phyloP scores from a whole-genome alignment of 2,329 filamentous ascomycete genomes.

The Ophiosphaerella korrae region DNA sequence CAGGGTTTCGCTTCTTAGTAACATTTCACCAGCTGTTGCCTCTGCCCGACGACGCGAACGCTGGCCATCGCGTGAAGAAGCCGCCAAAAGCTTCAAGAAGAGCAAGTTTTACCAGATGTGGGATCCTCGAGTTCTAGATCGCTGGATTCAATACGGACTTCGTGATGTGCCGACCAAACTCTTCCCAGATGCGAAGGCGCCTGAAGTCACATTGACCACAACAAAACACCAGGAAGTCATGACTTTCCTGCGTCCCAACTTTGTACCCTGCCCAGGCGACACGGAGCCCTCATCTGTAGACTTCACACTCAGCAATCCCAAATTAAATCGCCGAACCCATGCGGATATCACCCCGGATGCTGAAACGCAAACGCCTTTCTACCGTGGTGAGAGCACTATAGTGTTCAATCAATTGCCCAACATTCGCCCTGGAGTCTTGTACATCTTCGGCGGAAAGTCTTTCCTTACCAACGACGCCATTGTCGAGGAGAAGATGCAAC shows the following conservation, averaged over 20 bases:
- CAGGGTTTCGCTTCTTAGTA: slow-evolving; percentile 50
- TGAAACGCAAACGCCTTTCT: slow-evolving; percentile 60
- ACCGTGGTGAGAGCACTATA: slow-evolving; percentile 66
- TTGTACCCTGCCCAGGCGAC: slow-evolving; percentile 50
- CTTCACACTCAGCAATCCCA: slow-evolving; percentile 32
- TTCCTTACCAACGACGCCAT: slow-evolving; percentile 59
- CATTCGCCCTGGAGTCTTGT: slow-evolving; percentile 69
- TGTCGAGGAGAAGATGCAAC: slow-evolving; percentile 63
- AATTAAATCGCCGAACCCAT: slow-evolving; percentile 49
- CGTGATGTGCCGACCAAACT: slow-evolving; percentile 70
- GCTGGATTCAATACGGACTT: slow-evolving; percentile 76
- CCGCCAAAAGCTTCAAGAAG: slow-evolving; percentile 68
- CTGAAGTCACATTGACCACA: slow-evolving; percentile 73
- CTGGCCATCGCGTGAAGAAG: slow-evolving; percentile 78
- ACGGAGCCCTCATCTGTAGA: slow-evolving; percentile 51
- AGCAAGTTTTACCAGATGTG: slow-evolving; percentile 80
- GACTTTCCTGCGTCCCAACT: slow-evolving; percentile 71
- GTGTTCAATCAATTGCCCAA: slow-evolving; percentile 64
- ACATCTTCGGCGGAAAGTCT: slow-evolving; percentile 63
- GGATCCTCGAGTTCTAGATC: slow-evolving; percentile 79
- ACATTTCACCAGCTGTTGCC: slow-evolving; percentile 57
- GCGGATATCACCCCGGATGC: slow-evolving; percentile 47
- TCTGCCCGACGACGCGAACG: slow-evolving; percentile 76
- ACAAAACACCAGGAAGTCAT: slow-evolving; percentile 88
- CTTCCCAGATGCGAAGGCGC: slow-evolving; percentile 53